Evolutionary conservation across 2,329 filamentous ascomycete species (phyloP), one percentile per base, ranked within the genome.

Genomic region (Talaromyces sp.): DNA sequence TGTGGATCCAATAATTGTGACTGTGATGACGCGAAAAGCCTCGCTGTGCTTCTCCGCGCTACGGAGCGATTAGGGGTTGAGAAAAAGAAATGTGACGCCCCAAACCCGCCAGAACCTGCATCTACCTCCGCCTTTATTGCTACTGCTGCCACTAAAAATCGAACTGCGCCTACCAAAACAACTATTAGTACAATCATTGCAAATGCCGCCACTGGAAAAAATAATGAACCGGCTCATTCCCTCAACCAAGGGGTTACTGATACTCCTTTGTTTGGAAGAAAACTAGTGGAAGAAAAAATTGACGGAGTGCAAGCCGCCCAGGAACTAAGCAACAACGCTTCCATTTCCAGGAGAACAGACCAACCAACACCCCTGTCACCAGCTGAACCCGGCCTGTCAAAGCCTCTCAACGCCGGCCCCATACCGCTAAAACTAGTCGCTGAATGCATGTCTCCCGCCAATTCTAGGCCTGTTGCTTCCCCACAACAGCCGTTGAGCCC

Each of bases 401-500:
- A 43, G 37, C 15, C 50, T 43, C 49, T 37, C 39, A 67, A 63
- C 19, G 45, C 33, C 19, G 61, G 66, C 35, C 66, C 66, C 65
- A 67, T 67, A 64, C 66, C 66, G 39, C 63, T 65, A 62, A 67
- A 60, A 43, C 45, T 63, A 43, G 65, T 66, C 41, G 76, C 76
- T 19, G 73, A 75, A 57, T 69, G 72, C 22, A 67, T 73, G 52
- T 71, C 75, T 45, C 71, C 74, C 56, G 68, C 66, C 69, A 73
- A 41, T 66, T 27, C 72, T 71, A 8, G 65, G 61, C 35, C 57
- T 25, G 47, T 57, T 25, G 39, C 37, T 45, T 54, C 57, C n/a
- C 52, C 52, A 39, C 68, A 69, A 25, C 66, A 67, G 47, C 67
- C 37, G 63, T 68, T 41, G 67, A 67, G 22, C 61, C 49, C 50